Evolutionary conservation across 129 eudicot genomes (phyloP).

Genomic region (Heracleum sosnowskyi): DNA sequence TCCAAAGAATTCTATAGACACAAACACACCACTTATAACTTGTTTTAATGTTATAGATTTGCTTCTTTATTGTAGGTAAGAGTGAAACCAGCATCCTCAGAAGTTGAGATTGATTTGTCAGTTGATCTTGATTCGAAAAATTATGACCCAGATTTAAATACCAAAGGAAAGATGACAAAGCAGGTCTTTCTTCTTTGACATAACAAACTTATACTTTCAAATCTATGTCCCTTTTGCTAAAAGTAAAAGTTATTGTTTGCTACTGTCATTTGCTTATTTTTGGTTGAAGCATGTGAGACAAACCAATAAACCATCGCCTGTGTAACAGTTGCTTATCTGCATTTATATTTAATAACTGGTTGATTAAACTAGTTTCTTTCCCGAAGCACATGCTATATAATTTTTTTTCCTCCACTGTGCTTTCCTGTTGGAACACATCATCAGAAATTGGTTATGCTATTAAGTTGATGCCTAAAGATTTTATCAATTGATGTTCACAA

Average conservation of each 20-base stretch:
- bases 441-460: background rate
- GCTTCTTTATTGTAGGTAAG: constrained; percentile 47
- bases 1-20: background rate
- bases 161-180: constrained; percentile 36
- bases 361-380: background rate
- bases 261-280: background rate
- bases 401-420: background rate
- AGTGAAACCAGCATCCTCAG: constrained; percentile 52
- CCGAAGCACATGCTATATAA: background rate
- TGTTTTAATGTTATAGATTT: background rate
- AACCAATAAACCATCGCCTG: background rate
- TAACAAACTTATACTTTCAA: background rate
- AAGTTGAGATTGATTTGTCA: constrained; percentile 65
- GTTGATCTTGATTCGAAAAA: constrained; percentile 54
- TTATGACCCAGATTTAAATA: constrained; percentile 40
- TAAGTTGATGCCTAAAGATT: background rate
- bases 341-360: background rate
- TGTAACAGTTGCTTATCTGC: background rate
- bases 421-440: background rate
- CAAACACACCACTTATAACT: background rate
- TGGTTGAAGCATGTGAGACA: background rate
- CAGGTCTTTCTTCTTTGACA: constrained; percentile 44
- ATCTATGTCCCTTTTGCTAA: background rate
- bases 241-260: background rate
- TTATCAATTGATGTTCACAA: background rate